A percentile compares a stretch with the other conserved stretches of the same genome.
These are phyloP conservation scores for Coprinopsis marcescibilis DNA, from an alignment of 768 basidiomycete species.

Conservation along the genomic window DNA sequence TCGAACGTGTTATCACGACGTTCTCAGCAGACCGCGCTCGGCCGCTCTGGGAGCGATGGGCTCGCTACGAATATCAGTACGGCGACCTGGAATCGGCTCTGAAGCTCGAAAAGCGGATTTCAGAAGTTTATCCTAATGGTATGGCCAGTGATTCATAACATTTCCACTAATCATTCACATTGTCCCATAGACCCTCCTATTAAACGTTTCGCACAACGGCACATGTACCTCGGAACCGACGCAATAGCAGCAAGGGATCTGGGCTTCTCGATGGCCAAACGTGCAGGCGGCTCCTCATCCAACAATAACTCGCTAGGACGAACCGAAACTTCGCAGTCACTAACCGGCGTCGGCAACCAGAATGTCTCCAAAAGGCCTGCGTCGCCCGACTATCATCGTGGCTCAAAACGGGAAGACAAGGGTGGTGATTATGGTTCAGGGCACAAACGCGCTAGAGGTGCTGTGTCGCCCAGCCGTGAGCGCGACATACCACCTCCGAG, in stretches of 20 bases:
- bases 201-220: conserved; percentile 85
- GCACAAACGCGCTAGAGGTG: conserved; percentile 30
- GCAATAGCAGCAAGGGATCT: conserved; percentile 87
- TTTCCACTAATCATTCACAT: conserved; percentile 2
- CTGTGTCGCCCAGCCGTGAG: conserved; percentile 18
- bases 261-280: conserved; percentile 51
- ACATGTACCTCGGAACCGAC: conserved; percentile 78
- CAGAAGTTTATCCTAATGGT: conserved; percentile 86
- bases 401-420: conserved; percentile 22
- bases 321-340: conserved; percentile 30
- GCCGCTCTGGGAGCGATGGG: conserved; percentile 94
- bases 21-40: conserved; percentile 76
- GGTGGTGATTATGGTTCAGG: conserved; percentile 24
- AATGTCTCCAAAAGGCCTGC: conserved; percentile 28
- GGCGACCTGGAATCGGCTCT: conserved; percentile 86
- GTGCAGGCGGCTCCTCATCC: conserved; percentile 4
- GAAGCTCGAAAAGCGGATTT: conserved; percentile 84
- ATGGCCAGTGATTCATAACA: conserved; percentile 18
- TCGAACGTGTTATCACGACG: conserved; percentile 79
- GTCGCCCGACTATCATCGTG: conserved; percentile 27
- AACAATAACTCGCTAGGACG: conserved; percentile 20
- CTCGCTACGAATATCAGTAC: conserved; percentile 90
- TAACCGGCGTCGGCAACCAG: conserved; percentile 9
- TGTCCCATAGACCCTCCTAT: conserved; percentile 73
- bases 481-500: conserved; percentile 1